A percentile compares a stretch with the other conserved stretches of the same genome.
These are phyloP conservation scores for Kwoniella dejecticola DNA, from an alignment of 768 basidiomycete genomes.

Conservation along the genomic window DNA sequence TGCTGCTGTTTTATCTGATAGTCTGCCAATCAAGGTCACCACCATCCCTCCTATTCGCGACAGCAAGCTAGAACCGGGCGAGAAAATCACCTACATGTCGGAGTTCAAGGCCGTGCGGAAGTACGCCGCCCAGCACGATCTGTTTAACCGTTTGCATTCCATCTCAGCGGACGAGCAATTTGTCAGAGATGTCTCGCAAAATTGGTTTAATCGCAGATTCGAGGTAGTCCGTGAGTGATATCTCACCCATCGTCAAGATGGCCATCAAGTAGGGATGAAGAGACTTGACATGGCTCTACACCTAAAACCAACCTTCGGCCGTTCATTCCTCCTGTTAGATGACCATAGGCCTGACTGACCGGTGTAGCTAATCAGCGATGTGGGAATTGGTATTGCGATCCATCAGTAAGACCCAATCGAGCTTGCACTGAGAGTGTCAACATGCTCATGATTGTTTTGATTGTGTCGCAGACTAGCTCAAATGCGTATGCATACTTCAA, in stretches of 20 bases:
- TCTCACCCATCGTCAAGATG: not conserved
- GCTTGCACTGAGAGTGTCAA: no score
- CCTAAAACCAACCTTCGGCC: no score
- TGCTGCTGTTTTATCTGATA: no score
- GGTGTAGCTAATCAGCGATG: slow-evolving; percentile 81
- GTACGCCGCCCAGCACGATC: slow-evolving; percentile 59
- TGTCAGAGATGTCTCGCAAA: slow-evolving; percentile 62
- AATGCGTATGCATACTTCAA: slow-evolving; percentile 74
- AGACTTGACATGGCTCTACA: no score
- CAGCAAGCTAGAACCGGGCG: no score
- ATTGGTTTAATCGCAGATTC: slow-evolving; percentile 53
- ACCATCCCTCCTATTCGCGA: no score
- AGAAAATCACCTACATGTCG: slow-evolving; percentile 2
- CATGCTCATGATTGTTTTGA: no score
- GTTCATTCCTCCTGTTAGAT: no score
- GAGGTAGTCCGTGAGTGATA: slow-evolving; percentile 60
- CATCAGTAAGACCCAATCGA: no score
- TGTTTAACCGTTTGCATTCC: slow-evolving; percentile 86
- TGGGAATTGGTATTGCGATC: slow-evolving; percentile 90
- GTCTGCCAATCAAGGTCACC: no score
- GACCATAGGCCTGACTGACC: slow-evolving; percentile 1
- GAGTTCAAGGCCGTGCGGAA: slow-evolving; percentile 34
- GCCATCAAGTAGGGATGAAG: no score
- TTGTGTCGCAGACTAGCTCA: slow-evolving; percentile 22
- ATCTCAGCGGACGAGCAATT: slow-evolving; percentile 76